Base-by-base conservation (phyloP, 2,329 filamentous ascomycete species). In the Hypomyces rosellus region DNA sequence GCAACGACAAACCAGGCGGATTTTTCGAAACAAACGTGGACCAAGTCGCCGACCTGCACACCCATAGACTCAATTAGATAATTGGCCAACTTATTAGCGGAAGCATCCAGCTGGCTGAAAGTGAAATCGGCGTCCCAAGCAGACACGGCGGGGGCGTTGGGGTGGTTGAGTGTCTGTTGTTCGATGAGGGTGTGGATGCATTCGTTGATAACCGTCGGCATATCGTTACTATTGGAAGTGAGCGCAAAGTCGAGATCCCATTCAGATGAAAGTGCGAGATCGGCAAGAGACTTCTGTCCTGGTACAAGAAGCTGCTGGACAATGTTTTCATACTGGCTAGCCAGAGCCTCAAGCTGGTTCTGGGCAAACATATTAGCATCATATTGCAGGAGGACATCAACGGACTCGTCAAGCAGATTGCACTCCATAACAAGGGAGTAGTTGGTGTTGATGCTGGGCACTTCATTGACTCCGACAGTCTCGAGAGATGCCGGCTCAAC, bases 1-100 rank as follows among this genome's bases (percentile, higher is more conserved):
- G 43, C 50, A 4, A 52, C n/a, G 4, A 39, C 14, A 2, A 34
- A 14, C 50, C 50, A 52, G 2, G 39, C 34, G 8, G 50, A 50
- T 14, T 52, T 52, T 11, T 50, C 47, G 25, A 52, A 36, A 9
- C 50, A 52, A 13, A 52, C 22, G 4, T 41, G 41, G 1, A 52
- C 50, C 8, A 49, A 5, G 5, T 39, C 33, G 25, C 45, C 50
- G 7, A 42, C 37, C n/a, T 37, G 18, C 12, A 52, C 36, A 6
- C 38, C 16, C 15, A 50, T 30, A 34, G 25, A 16, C 14, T 45
- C 20, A n/a, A 41, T 34, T 2, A 52, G 42, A 15, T 49, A 39
- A 14, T 25, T 38, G 1, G 50, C 50, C 4, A 51, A 34, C 3
- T 30, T 12, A 13, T 49, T 40, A 30, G 50, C 42, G 3, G 43